Base-by-base conservation (phyloP, 495 filamentous ascomycete species). In the Penicillium argentinense region DNA sequence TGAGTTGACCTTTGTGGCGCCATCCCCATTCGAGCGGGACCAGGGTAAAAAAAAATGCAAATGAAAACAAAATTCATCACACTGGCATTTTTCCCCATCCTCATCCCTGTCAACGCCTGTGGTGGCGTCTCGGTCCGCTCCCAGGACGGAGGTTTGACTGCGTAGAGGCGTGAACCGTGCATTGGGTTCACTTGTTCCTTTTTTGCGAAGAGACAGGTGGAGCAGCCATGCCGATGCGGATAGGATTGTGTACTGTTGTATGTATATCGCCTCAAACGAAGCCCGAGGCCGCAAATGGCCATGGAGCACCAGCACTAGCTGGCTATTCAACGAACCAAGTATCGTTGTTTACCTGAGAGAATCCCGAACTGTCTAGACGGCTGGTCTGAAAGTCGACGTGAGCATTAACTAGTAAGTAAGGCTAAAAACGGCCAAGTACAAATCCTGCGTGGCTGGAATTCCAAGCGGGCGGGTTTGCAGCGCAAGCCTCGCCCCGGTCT, bases 121-220 rank as follows among this genome's bases (percentile, higher is more conserved):
- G 36, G 41, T 57, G 54, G 54, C 54, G 49, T 53, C 39, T 39
- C 33, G 51, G 51, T 41, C 49, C 45, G 46, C 34, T 47, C 42
- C 49, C 42, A 39, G 26, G 21, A 39, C 60, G 60, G 56, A 63
- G 50, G 46, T 57, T 57, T 60, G 46, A 57, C 51, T 63, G 11
- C 23, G 49, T 52, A 47, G 23, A 50, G 47, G 27, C 42, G 34
- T 58, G 57, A 58, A 58, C 57, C 54, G 57, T 58, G 54, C 54
- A 55, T 36, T 50, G 42, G 41, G 39, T 56, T 38, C 26, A 18
- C 23, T 34, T 28, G 33, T 16, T 32, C 8, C 25, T 2, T 24
- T n/a, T 11, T 34, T 30, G 21, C 21, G 44, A 21, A 33, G 19
- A n/a, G n/a, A n/a, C n/a, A n/a, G 23, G 36, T 47, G 45, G 45